Percentiles rank a stretch among this genome's conserved stretches.
Conservation (phyloP, 2,329 filamentous ascomycete genomes). For the Verticillium nubilum region DNA sequence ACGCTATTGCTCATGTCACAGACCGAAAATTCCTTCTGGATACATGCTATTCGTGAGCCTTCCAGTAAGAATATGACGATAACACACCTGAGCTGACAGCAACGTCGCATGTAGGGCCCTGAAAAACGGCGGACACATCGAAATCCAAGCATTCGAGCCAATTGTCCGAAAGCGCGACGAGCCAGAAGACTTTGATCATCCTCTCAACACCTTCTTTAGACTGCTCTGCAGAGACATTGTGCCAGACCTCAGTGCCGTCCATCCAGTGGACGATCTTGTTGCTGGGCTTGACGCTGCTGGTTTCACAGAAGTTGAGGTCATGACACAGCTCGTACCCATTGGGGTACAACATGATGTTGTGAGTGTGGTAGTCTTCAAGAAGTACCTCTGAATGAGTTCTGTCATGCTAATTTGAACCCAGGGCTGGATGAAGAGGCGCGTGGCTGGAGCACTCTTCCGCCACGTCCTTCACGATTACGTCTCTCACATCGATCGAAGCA, state of each 20-base stretch:
- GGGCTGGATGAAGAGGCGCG: background rate
- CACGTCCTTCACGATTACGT: background rate
- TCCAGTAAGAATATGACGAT: background rate
- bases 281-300: background rate
- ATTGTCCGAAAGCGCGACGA: background rate
- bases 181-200: background rate
- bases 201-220: background rate
- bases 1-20: background rate
- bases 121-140: background rate
- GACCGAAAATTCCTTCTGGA: background rate
- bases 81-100: background rate
- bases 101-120: background rate
- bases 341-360: background rate
- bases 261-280: too few relatives aligned
- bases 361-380: background rate
- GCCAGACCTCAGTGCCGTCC: background rate
- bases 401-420: background rate
- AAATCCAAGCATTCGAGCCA: background rate
- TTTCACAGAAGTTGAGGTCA: background rate
- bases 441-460: background rate
- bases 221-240: background rate
- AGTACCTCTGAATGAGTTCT: too few relatives aligned
- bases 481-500: background rate
- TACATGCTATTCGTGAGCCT: background rate
- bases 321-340: background rate